Evolutionary conservation across 139 green algal species (phyloP), one percentile per base, ranked within the genome.

Genomic region (Chara braunii): DNA sequence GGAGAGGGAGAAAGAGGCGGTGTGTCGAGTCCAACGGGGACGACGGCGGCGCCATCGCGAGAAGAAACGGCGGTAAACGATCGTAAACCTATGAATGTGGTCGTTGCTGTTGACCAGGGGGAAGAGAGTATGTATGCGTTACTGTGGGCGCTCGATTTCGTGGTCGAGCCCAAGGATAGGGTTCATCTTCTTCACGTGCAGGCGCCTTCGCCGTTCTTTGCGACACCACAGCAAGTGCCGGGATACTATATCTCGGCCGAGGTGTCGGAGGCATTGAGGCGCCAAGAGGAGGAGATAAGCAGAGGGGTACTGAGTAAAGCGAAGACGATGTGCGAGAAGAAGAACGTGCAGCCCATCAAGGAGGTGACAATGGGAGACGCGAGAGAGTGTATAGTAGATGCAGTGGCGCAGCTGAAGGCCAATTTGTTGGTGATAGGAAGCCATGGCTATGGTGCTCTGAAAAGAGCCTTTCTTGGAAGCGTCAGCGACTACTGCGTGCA

Each of bases 391-490:
- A 70, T 70, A 29, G 60, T 48, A 31, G 43, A 43, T 23, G 60
- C 60, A 14, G 60, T 70, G 43, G 60, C 60, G 51, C 43, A 70
- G 44, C 29, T 70, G 43, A 51, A 51, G 3, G 43, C 37, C 33
- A n/a, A 70, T 28, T 51, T 70, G 50, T 31, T 70, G 33, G 35
- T 70, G 12, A 70, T 70, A 12, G 60, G 60, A 30, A 67, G 43
- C 35, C 60, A 70, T 70, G 60, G 60, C n/a, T 70, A 70, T 68
- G 60, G 60, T 3, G 53, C 60, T 6, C 28, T 70, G 9, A 70
- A 70, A 30, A 70, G 60, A n/a, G 59, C 59, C 29, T 57, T 68
- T 44, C 30, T 68, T 3, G 59, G 59, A 31, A 68, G 59, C 23
- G 59, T 68, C 24, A 58, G 29, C 6, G 59, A 68, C 30, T 68